A percentile compares a stretch with the other conserved stretches of the same genome.
Conservation (phyloP, 2,329 filamentous ascomycete genomes). For the Pezicula rhizophila region DNA sequence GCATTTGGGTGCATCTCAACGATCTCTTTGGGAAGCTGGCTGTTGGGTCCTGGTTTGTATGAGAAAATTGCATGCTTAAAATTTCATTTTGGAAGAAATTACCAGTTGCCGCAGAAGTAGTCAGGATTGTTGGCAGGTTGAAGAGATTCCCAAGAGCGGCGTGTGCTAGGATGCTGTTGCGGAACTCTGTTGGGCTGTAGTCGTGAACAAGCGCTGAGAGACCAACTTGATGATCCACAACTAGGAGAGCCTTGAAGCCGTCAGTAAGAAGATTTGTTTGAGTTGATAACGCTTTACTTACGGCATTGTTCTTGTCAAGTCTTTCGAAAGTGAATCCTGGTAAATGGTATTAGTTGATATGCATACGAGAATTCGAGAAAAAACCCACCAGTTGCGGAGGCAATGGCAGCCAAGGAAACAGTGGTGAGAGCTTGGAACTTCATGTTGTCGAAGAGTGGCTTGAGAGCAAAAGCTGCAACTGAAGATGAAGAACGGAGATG, state of each 20-base stretch:
- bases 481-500: neutral
- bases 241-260: slow-evolving; percentile 41
- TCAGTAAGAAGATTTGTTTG: neutral
- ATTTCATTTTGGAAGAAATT: neutral
- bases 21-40: slow-evolving; percentile 64
- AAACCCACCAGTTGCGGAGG: neutral
- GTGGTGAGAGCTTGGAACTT: slow-evolving; percentile 3
- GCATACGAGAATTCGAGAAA: neutral
- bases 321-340: slow-evolving; percentile 26
- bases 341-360: neutral
- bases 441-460: neutral
- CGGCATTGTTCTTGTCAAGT: slow-evolving; percentile 29
- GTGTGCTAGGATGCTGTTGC: slow-evolving; percentile 62
- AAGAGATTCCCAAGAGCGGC: slow-evolving; percentile 61
- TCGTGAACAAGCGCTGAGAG: slow-evolving; percentile 57
- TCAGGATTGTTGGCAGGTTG: slow-evolving; percentile 62
- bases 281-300: slow-evolving; percentile 8
- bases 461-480: neutral
- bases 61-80: slow-evolving; percentile 1
- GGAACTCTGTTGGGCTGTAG: slow-evolving; percentile 58
- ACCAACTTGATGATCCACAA: slow-evolving; percentile 55
- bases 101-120: slow-evolving; percentile 59
- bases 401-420: neutral
- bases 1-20: slow-evolving; percentile 58
- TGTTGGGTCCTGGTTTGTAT: slow-evolving; percentile 53